Base-by-base conservation (phyloP, 1,284 basidiomycete species). In the Microbotryum intermedium region DNA sequence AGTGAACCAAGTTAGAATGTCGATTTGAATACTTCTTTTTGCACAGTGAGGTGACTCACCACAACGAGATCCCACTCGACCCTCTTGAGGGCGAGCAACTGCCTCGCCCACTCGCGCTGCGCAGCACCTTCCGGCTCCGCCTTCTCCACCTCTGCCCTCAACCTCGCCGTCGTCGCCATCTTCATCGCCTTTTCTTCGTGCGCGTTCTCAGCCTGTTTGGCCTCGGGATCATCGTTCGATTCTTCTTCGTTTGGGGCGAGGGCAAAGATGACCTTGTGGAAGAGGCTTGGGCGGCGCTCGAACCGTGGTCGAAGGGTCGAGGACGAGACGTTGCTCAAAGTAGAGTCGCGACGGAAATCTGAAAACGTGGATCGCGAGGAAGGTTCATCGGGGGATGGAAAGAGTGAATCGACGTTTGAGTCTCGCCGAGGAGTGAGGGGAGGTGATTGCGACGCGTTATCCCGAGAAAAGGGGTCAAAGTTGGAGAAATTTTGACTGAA, bases 1-100 rank as follows among this genome's bases (percentile, higher is more conserved):
- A 9, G 16, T 45, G 10, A 23, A 18, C 2, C n/a, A 25, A 8
- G 6, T n/a, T n/a, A n/a, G n/a, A n/a, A n/a, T n/a, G n/a, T n/a
- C n/a, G n/a, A n/a, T n/a, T n/a, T n/a, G n/a, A n/a, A n/a, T n/a
- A n/a, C n/a, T n/a, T n/a, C n/a, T n/a, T n/a, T n/a, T n/a, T n/a
- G n/a, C n/a, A n/a, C 10, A 34, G 9, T 9, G 9, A 9, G 10
- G 21, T 8, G 11, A 57, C 59, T 21, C 23, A 57, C 58, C 8
- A 61, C 42, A 8, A 50, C 21, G 21, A 61, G 34, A 21, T 61
- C 60, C 45, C 30, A 51, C 44, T 55, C 47, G 39, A 61, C 29
- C 53, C 58, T 61, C 23, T 54, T 53, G 4, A 61, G 49, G 16
- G 60, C 60, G 3, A 61, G 53, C 1, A 61, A 25, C 53, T 61